A percentile compares a stretch with the other conserved stretches of the same genome.
These are phyloP conservation scores for Fomes fomentarius DNA, from an alignment of 1,284 basidiomycete genomes.

Conservation along the genomic window DNA sequence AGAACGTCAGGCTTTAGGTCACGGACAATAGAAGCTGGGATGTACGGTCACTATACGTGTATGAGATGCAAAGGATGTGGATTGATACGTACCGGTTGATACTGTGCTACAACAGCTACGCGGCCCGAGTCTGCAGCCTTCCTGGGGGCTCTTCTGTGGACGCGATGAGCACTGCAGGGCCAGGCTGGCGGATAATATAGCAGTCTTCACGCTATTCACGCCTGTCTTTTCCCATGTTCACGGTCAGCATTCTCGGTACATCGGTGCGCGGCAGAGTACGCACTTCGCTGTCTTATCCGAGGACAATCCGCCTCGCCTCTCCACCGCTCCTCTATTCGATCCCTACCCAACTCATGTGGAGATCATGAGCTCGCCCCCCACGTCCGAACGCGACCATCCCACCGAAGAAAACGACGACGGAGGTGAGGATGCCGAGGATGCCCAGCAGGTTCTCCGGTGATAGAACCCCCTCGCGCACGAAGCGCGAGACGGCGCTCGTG, in stretches of 20 bases:
- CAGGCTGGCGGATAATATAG: constrained; percentile 81
- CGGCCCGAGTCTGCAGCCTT: constrained; percentile 61
- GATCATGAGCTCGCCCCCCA: constrained; percentile 79
- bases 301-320: too few relatives aligned
- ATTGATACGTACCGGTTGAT: constrained; percentile 21
- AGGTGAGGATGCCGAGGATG: constrained; percentile 69
- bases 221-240: constrained; percentile 45
- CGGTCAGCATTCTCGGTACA: too few relatives aligned
- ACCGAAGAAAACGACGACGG: constrained; percentile 64
- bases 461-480: constrained; percentile 67
- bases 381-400: constrained; percentile 65
- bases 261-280: too few relatives aligned
- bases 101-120: constrained; percentile 90
- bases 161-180: constrained; percentile 82
- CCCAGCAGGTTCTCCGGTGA: constrained; percentile 73
- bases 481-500: constrained; percentile 60
- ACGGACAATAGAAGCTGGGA: constrained; percentile 74
- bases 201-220: constrained; percentile 80
- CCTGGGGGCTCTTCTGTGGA: constrained; percentile 76
- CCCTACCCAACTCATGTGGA: constrained; percentile 46
- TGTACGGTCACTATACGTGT: not conserved
- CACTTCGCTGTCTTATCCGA: too few relatives aligned
- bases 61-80: not conserved
- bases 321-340: not conserved
- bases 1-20: constrained; percentile 80